Evolutionary conservation across 2,329 filamentous ascomycete species (phyloP).

Genomic region (Leptographium procerum): DNA sequence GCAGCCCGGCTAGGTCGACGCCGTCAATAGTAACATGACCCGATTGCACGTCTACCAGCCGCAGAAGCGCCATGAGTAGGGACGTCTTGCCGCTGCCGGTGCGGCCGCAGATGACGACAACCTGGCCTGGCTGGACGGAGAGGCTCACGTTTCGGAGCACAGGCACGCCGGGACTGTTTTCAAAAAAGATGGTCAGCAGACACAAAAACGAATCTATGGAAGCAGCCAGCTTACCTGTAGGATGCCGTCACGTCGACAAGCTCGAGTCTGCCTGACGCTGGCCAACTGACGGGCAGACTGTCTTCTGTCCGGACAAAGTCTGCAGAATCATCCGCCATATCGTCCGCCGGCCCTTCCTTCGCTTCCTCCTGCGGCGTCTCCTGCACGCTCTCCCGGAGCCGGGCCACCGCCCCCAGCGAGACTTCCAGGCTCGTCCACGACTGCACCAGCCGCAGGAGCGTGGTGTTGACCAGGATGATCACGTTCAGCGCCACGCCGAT

Average conservation of each 20-base stretch:
- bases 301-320: neutral
- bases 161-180: constrained; percentile 8
- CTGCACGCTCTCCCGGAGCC: constrained; percentile 13
- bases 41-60: constrained; percentile 31
- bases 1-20: constrained; percentile 30
- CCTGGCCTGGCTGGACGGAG: constrained; percentile 28
- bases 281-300: constrained; percentile 15
- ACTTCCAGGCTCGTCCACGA: constrained; percentile 24
- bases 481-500: constrained; percentile 25
- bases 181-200: neutral
- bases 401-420: constrained; percentile 23
- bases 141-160: constrained; percentile 18
- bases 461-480: constrained; percentile 23
- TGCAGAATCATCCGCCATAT: neutral
- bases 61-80: constrained; percentile 33
- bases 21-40: constrained; percentile 36
- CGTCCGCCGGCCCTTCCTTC: constrained; percentile 1
- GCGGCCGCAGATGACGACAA: constrained; percentile 39
- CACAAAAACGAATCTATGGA: no score
- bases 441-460: constrained; percentile 21
- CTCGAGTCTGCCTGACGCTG: constrained; percentile 15
- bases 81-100: constrained; percentile 34
- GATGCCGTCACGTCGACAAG: constrained; percentile 18
- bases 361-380: constrained; percentile 18
- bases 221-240: constrained; percentile 14